These are phyloP conservation scores for Cercospora citrullina DNA, from an alignment of 2,329 filamentous ascomycete species.

Conservation along the genomic window DNA sequence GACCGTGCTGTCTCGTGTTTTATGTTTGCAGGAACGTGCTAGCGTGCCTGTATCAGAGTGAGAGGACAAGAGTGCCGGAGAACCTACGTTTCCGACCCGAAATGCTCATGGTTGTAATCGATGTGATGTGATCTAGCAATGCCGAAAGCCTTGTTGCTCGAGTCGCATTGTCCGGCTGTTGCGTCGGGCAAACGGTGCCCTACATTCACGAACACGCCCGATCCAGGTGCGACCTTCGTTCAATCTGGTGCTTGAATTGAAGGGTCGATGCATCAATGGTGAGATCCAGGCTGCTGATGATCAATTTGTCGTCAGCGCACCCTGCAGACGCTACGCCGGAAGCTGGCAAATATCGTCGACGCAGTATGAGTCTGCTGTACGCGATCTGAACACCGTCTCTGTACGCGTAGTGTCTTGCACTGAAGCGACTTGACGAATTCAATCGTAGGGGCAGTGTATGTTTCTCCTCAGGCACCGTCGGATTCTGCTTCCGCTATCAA, in stretches of 20 bases:
- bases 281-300: background rate
- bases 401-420: background rate
- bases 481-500: background rate
- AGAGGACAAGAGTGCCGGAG: background rate
- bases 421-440: background rate
- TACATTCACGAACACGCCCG: background rate
- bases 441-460: background rate
- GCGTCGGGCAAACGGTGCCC: background rate
- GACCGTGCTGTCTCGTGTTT: background rate
- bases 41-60: constrained; percentile 3
- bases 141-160: background rate
- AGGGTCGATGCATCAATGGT: background rate
- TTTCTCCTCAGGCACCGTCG: background rate
- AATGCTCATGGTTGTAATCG: background rate
- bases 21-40: background rate
- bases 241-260: background rate
- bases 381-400: background rate
- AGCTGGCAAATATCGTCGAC: background rate
- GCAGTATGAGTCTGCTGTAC: background rate
- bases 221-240: background rate
- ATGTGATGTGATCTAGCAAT: background rate
- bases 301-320: background rate
- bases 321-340: background rate
- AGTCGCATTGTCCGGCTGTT: background rate
- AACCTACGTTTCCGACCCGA: background rate